Percentiles rank a stretch among this genome's conserved stretches.
phyloP scores from a whole-genome alignment of 495 filamentous ascomycete species.

The Neurospora hispaniola region DNA sequence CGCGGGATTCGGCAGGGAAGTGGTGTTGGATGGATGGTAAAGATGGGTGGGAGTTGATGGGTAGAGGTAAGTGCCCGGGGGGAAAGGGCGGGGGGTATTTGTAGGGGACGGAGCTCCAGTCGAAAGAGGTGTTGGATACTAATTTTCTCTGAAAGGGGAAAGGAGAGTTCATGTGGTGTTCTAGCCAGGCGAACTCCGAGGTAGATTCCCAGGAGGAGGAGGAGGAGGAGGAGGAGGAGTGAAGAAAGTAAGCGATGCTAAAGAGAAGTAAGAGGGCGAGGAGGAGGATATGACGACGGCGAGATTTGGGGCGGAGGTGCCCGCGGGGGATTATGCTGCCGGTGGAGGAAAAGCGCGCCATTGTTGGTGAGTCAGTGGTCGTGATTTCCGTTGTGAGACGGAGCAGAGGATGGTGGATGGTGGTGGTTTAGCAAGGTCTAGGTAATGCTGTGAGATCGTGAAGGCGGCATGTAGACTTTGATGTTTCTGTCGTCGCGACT shows the following conservation, averaged over 20 bases:
- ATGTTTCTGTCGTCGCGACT: background rate
- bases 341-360: background rate
- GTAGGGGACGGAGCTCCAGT: slow-evolving; percentile 52
- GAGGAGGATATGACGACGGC: background rate
- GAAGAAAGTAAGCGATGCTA: slow-evolving; percentile 2
- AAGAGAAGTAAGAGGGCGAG: background rate
- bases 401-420: background rate
- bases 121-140: slow-evolving; percentile 24
- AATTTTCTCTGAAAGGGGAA: background rate
- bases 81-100: slow-evolving; percentile 40
- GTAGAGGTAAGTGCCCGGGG: slow-evolving; percentile 47
- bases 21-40: slow-evolving; percentile 50
- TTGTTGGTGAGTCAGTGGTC: background rate
- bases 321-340: background rate
- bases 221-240: slow-evolving; percentile 1
- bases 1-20: slow-evolving; percentile 45
- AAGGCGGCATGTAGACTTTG: too few species aligned
- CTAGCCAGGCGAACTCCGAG: slow-evolving; percentile 17
- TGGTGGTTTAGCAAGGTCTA: background rate
- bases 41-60: too few species aligned
- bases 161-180: slow-evolving; percentile 24
- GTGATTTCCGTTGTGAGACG: background rate
- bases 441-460: background rate
- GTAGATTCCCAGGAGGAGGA: too few species aligned
- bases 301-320: background rate